These are phyloP conservation scores for Exidia glandulosa DNA, from an alignment of 768 basidiomycete genomes.

Conservation along the genomic window DNA sequence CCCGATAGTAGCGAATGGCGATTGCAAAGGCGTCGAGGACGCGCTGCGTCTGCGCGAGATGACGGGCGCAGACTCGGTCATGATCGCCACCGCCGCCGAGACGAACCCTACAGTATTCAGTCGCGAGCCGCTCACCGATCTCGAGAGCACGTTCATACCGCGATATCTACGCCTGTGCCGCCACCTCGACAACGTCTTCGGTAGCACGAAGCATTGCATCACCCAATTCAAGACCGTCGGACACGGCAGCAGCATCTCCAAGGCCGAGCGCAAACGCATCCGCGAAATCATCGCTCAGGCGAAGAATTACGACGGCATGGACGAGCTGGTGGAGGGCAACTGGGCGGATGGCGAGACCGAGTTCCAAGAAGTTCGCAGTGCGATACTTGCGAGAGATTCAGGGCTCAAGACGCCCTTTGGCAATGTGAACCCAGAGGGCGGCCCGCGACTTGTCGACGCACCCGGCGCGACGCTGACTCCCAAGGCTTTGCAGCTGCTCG, in stretches of 20 bases:
- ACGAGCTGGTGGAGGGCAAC: slow-evolving; percentile 35
- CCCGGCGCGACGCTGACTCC: neutral
- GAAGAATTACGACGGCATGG: slow-evolving; percentile 50
- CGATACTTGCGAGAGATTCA: slow-evolving; percentile 32
- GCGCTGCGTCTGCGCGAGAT: slow-evolving; percentile 59
- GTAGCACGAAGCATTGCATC: slow-evolving; percentile 80
- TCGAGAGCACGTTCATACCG: slow-evolving; percentile 59
- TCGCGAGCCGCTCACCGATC: slow-evolving; percentile 49
- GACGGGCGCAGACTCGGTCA: slow-evolving; percentile 87
- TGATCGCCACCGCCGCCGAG: slow-evolving; percentile 95
- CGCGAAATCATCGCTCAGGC: slow-evolving; percentile 44
- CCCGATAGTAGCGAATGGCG: slow-evolving; percentile 91
- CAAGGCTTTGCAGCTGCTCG: too few species aligned
- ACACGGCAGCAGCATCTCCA: slow-evolving; percentile 36
- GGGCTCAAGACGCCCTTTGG: neutral
- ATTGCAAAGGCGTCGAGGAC: slow-evolving; percentile 72
- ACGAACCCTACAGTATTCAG: slow-evolving; percentile 85
- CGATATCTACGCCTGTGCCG: slow-evolving; percentile 65
- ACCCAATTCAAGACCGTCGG: slow-evolving; percentile 62
- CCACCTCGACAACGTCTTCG: slow-evolving; percentile 71
- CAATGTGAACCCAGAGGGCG: neutral
- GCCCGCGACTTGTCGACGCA: neutral
- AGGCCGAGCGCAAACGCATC: slow-evolving; percentile 45
- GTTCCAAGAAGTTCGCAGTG: slow-evolving; percentile 39
- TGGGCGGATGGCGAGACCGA: slow-evolving; percentile 50